Evolutionary conservation across 495 filamentous ascomycete species (phyloP).

Genomic region (Penicillium bovifimosum): DNA sequence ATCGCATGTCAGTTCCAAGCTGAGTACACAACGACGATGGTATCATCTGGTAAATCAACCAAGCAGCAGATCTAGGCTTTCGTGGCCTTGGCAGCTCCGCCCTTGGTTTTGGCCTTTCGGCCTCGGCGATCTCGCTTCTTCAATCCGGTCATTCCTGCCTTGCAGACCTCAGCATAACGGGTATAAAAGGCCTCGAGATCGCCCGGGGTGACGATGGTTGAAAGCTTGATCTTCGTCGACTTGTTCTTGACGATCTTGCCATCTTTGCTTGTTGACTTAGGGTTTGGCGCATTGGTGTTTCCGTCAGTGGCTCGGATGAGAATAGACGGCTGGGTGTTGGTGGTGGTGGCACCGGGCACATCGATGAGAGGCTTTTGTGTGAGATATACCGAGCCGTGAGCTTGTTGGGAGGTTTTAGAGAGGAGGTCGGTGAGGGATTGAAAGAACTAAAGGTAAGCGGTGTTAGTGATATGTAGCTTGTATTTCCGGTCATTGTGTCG

Average conservation of each 20-base stretch:
- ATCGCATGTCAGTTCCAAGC: neutral
- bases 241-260: conserved; percentile 31
- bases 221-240: conserved; percentile 66
- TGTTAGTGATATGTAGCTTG: conserved; percentile 12
- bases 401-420: conserved; percentile 56
- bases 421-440: conserved; percentile 69
- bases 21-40: neutral
- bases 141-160: conserved; percentile 76
- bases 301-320: conserved; percentile 82
- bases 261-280: conserved; percentile 24
- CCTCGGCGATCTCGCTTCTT: conserved; percentile 95
- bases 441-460: conserved; percentile 67
- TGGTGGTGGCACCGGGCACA: conserved; percentile 10
- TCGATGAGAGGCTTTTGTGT: conserved; percentile 64
- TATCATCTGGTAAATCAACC: neutral
- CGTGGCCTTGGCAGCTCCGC: conserved; percentile 45
- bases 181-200: conserved; percentile 75
- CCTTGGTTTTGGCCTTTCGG: conserved; percentile 61
- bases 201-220: conserved; percentile 71
- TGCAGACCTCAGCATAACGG: conserved; percentile 88
- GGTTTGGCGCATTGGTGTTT: conserved; percentile 40
- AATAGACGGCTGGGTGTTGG: conserved; percentile 49
- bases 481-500: conserved; percentile 10
- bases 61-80: conserved; percentile 34
- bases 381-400: conserved; percentile 74